Evolutionary conservation across 306 rosid genomes (phyloP).

Genomic region (Fagus crenata): DNA sequence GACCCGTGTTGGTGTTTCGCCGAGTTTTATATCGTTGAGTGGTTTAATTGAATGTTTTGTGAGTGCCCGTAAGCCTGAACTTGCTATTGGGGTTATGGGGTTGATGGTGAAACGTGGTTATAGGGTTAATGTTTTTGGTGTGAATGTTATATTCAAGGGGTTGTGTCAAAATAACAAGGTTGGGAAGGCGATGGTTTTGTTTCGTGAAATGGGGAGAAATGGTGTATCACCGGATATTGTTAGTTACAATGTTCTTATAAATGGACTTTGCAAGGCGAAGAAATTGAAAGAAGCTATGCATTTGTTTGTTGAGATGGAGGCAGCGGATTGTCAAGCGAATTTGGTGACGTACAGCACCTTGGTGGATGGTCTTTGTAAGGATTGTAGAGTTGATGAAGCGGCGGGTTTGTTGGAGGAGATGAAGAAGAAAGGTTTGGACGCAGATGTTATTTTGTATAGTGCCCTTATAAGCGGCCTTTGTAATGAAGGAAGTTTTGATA

Average conservation of each 20-base stretch:
- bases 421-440: slow-evolving; percentile 54
- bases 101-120: slow-evolving; percentile 64
- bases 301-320: slow-evolving; percentile 62
- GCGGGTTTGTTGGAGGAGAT: slow-evolving; percentile 59
- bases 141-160: slow-evolving; percentile 61
- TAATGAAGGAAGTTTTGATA: slow-evolving; percentile 43
- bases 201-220: slow-evolving; percentile 45
- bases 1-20: slow-evolving; percentile 40
- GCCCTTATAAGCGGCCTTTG: slow-evolving; percentile 59
- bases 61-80: slow-evolving; percentile 35
- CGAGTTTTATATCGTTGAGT: slow-evolving; percentile 49
- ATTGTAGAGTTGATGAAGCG: slow-evolving; percentile 54
- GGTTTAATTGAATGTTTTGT: slow-evolving; percentile 60
- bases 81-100: slow-evolving; percentile 56
- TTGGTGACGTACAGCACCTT: slow-evolving; percentile 50
- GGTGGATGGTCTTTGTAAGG: slow-evolving; percentile 64
- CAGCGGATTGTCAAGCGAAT: slow-evolving; percentile 44
- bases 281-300: slow-evolving; percentile 55
- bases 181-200: slow-evolving; percentile 48
- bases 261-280: slow-evolving; percentile 64
- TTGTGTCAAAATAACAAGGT: slow-evolving; percentile 46
- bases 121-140: slow-evolving; percentile 37
- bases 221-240: slow-evolving; percentile 41
- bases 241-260: slow-evolving; percentile 59
- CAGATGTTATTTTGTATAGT: slow-evolving; percentile 55